Evolutionary conservation across 805 yeast genomes (phyloP), one percentile per base, ranked within the genome.

Genomic region (Tetrapisispora arboricola): DNA sequence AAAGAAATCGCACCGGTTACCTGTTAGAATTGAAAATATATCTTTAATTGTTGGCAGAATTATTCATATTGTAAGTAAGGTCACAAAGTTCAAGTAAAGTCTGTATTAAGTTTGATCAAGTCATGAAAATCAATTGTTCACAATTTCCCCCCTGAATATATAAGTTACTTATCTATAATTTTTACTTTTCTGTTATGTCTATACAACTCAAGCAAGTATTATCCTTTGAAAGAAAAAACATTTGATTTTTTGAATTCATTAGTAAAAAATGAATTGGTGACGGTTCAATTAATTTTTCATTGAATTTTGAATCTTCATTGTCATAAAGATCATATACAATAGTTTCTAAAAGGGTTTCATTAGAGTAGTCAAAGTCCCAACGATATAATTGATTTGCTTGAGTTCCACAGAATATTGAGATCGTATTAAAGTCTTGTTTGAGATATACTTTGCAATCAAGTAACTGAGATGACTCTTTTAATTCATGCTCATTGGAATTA

Each of bases 351-450:
- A 49, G 6, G 4, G 28, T 29, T 12, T 45, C 47, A 13, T 44
- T 43, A 15, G 26, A 44, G 26, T 32, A 45, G 31, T 55, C 39
- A 27, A 44, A 48, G 2, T 35, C 22, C 57, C 58, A 55, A 19
- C 27, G 15, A 35, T 43, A 47, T 6, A 52, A 10, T 27, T 43
- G 41, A 2, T 53, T 53, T 20, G 39, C 15, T 37, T 51, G 54
- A 36, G 57, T 53, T 4, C 59, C 55, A 38, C 49, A 32, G 2
- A 41, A 29, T 9, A 54, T 44, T 10, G n/a, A 10, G n/a, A 47
- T 26, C 19, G 28, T 22, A 33, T 44, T 36, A 2, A 25, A 24
- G 8, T 42, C 25, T 21, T 31, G 28, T 37, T n/a, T 32, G 9
- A 27, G 9, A 4, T 15, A 22, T 7, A 51, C 30, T 12, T 39